Conservation (phyloP, 1,284 basidiomycete species). For the Apiotrichum domesticum region DNA sequence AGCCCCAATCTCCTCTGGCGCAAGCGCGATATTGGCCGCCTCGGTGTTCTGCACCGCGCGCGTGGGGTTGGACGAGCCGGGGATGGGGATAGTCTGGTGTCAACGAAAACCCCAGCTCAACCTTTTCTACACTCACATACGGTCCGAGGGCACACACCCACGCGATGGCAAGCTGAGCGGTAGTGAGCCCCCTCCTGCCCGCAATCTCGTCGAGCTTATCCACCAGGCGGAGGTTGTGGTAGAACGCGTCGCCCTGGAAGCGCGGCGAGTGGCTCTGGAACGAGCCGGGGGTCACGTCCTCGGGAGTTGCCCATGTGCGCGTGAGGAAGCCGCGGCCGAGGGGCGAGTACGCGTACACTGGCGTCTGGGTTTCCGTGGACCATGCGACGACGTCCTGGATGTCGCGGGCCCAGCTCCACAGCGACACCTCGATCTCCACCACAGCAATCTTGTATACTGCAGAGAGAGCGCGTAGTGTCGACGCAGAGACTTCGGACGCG, state of each 20-base stretch:
- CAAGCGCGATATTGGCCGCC: conserved; percentile 50
- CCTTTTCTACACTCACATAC: conserved; percentile 35
- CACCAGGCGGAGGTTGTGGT: conserved; percentile 56
- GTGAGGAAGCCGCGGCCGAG: conserved; percentile 58
- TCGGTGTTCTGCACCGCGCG: conserved; percentile 52
- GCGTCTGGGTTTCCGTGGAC: conserved; percentile 51
- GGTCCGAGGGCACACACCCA: conserved; percentile 54
- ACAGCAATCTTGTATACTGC: conserved; percentile 40
- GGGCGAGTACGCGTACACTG: conserved; percentile 58
- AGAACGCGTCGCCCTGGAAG: conserved; percentile 51
- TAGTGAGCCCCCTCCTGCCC: conserved; percentile 51
- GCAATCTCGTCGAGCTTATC: conserved; percentile 51
- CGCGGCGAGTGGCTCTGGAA: conserved; percentile 28
- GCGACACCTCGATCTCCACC: conserved; percentile 55
- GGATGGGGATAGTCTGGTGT: conserved; percentile 53
- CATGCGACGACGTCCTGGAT: conserved; percentile 43
- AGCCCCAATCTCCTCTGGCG: conserved; percentile 42
- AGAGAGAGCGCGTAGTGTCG: conserved; percentile 2
- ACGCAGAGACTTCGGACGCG: conserved; percentile 25
- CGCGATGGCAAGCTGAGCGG: conserved; percentile 58
- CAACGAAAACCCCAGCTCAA: too few species aligned
- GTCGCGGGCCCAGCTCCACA: conserved; percentile 52
- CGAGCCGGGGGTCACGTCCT: conserved; percentile 52
- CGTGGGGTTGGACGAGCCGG: conserved; percentile 51
- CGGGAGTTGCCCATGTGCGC: conserved; percentile 50